These are phyloP conservation scores for Apiospora pterosperma DNA, from an alignment of 2,329 filamentous ascomycete genomes.

Conservation along the genomic window DNA sequence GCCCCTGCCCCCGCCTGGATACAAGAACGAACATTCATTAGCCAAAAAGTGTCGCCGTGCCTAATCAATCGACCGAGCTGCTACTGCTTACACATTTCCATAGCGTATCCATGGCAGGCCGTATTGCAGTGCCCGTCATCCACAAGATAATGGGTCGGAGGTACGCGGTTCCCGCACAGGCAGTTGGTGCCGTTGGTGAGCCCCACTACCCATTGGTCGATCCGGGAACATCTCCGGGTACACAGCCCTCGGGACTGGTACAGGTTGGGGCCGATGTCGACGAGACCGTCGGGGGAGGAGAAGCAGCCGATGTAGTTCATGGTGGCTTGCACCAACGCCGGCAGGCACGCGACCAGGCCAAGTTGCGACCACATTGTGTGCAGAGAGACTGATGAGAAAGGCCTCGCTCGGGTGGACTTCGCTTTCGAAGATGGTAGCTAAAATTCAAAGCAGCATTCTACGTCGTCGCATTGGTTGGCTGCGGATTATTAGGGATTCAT, in stretches of 20 bases:
- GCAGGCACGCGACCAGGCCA: background rate
- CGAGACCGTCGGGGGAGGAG: conserved; percentile 6
- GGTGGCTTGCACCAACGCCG: background rate
- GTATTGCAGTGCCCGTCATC: conserved; percentile 13
- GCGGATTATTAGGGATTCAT: background rate
- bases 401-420: background rate
- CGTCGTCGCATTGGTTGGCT: background rate
- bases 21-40: background rate
- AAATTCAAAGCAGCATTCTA: too few relatives aligned
- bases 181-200: conserved; percentile 17
- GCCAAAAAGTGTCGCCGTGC: background rate
- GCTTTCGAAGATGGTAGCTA: background rate
- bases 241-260: conserved; percentile 15
- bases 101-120: conserved; percentile 13
- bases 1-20: conserved; percentile 6
- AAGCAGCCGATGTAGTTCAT: conserved; percentile 14
- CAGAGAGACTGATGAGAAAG: too few relatives aligned
- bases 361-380: background rate
- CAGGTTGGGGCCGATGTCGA: background rate
- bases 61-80: background rate
- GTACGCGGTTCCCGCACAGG: conserved; percentile 13
- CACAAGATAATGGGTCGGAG: conserved; percentile 7
- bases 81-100: background rate
- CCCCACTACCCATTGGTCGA: conserved; percentile 7
- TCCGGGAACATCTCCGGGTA: background rate